Evolutionary conservation across 352 stramenopile genomes (phyloP).

Genomic region (Globisporangium orthogonon): DNA sequence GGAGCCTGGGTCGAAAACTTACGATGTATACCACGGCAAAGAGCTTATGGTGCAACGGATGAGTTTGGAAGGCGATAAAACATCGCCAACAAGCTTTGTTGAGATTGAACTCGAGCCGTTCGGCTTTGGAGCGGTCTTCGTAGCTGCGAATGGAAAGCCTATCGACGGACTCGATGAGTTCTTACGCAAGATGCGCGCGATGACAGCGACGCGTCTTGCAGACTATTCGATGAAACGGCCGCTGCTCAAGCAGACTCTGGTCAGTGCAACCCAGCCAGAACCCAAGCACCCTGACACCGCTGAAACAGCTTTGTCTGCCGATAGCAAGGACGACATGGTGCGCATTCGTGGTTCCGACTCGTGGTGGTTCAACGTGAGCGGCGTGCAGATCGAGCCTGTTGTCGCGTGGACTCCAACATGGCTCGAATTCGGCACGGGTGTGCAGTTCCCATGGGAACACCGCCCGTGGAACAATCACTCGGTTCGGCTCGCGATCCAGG

Average conservation of each 20-base stretch:
- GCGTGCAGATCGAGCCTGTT: constrained; percentile 79
- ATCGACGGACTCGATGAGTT: constrained; percentile 30
- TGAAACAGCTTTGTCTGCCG: neutral
- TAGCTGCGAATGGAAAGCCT: constrained; percentile 10
- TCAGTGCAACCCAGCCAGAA: constrained; percentile 1
- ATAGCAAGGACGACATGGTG: constrained; percentile 30
- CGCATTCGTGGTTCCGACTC: constrained; percentile 29
- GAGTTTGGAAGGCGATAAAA: constrained; percentile 1
- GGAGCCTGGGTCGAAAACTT: constrained; percentile 23
- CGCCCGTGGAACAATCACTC: constrained; percentile 79
- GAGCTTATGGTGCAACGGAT: constrained; percentile 22
- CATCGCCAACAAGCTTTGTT: constrained; percentile 11
- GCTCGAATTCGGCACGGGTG: constrained; percentile 48
- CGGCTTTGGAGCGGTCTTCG: constrained; percentile 55
- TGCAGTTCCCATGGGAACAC: constrained; percentile 83
- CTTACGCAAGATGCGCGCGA: constrained; percentile 35
- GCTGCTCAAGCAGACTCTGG: constrained; percentile 33
- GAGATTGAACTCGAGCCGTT: constrained; percentile 38
- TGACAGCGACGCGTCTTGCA: constrained; percentile 40
- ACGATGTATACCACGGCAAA: constrained; percentile 59
- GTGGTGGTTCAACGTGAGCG: constrained; percentile 81
- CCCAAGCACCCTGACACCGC: neutral
- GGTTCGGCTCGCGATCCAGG: constrained; percentile 43
- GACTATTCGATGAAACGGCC: constrained; percentile 33
- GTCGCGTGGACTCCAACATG: constrained; percentile 56